Percentiles rank a stretch among this genome's conserved stretches.
Evolutionary conservation across 768 basidiomycete genomes (phyloP).

Genomic region (Lactifluus rugatus): DNA sequence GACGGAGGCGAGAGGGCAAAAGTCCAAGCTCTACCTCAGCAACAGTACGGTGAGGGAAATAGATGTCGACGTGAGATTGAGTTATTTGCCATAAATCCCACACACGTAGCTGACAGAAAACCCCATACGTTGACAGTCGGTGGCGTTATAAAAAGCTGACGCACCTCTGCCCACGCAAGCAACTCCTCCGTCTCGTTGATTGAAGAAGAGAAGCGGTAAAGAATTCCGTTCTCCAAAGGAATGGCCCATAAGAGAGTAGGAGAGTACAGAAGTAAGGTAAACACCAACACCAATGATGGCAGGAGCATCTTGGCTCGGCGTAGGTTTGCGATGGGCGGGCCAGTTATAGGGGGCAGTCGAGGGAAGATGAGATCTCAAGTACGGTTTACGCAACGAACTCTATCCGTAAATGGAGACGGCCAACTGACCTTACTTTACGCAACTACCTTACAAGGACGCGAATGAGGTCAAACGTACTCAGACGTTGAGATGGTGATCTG

Average conservation of each 20-base stretch:
- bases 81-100: constrained; percentile 47
- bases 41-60: constrained; percentile 26
- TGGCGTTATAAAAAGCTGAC: neutral
- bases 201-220: constrained; percentile 12
- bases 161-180: constrained; percentile 16
- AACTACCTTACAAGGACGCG: neutral
- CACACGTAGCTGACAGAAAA: constrained; percentile 30
- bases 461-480: too few relatives aligned
- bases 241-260: neutral
- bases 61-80: constrained; percentile 40
- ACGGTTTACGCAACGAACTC: too few relatives aligned
- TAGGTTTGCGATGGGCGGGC: neutral
- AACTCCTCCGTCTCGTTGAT: constrained; percentile 1
- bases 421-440: neutral
- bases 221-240: neutral
- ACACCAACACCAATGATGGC: neutral
- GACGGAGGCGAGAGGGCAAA: constrained; percentile 13
- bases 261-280: neutral
- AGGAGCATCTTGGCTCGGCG: neutral
- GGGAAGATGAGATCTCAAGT: neutral
- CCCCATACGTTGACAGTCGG: neutral
- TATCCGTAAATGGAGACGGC: too few relatives aligned
- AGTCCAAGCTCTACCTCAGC: constrained; percentile 20
- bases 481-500: too few relatives aligned
- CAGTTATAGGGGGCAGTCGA: neutral